A percentile compares a stretch with the other conserved stretches of the same genome.
phyloP scores from a whole-genome alignment of 1,284 basidiomycete genomes.

The Apiotrichum sp. region DNA sequence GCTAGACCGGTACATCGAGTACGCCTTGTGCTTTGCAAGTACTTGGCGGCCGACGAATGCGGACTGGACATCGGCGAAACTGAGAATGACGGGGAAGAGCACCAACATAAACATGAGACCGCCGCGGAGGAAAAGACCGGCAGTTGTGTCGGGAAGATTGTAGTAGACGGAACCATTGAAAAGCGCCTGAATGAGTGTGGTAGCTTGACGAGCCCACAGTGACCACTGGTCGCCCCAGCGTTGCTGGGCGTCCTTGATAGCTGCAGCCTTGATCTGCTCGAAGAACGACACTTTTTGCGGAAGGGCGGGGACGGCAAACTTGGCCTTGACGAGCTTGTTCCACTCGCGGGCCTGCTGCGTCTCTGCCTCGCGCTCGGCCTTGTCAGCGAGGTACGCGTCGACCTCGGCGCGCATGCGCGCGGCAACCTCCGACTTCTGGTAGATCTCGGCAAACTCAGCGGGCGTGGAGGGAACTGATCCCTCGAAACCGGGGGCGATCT shows the following conservation, averaged over 20 bases:
- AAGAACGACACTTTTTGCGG: slow-evolving; percentile 26
- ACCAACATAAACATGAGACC: slow-evolving; percentile 54
- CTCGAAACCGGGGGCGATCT: slow-evolving; percentile 50
- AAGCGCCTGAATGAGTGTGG: slow-evolving; percentile 30
- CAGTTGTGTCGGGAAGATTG: slow-evolving; percentile 56
- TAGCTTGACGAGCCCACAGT: slow-evolving; percentile 35
- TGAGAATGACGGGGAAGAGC: slow-evolving; percentile 50
- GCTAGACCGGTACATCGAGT: slow-evolving; percentile 46
- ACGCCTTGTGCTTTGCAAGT: slow-evolving; percentile 53
- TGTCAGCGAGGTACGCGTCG: slow-evolving; percentile 26
- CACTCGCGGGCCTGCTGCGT: slow-evolving; percentile 22
- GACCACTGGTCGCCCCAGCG: slow-evolving; percentile 35
- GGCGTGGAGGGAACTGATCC: slow-evolving; percentile 50
- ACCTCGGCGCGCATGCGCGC: slow-evolving; percentile 32
- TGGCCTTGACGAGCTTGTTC: slow-evolving; percentile 25
- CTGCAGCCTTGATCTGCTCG: slow-evolving; percentile 33
- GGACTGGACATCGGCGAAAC: slow-evolving; percentile 64
- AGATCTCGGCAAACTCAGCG: slow-evolving; percentile 52
- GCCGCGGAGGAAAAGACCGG: slow-evolving; percentile 62
- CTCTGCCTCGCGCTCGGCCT: slow-evolving; percentile 14
- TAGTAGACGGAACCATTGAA: slow-evolving; percentile 68
- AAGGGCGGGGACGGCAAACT: slow-evolving; percentile 10
- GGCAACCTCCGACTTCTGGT: slow-evolving; percentile 28
- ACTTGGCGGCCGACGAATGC: slow-evolving; percentile 68
- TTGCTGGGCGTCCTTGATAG: slow-evolving; percentile 38